Evolutionary conservation across 164 flowering plant genomes (phyloP).

Genomic region (Aristolochia contorta): DNA sequence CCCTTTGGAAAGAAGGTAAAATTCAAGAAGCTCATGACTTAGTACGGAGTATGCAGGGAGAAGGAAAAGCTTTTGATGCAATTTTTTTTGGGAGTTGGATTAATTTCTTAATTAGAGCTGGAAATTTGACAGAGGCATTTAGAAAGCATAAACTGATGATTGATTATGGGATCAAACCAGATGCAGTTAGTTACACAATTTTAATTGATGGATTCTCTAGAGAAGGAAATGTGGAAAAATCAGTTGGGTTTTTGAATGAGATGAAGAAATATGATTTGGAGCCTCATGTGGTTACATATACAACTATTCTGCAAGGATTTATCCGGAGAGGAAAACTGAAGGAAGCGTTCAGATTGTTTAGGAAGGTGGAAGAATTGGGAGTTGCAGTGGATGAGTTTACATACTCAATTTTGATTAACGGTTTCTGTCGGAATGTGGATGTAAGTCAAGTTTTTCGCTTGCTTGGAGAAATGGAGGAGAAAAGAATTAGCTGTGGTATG

Average conservation of each 20-base stretch:
- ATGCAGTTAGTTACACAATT: constrained; percentile 47
- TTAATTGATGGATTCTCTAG: constrained; percentile 66
- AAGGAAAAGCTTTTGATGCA: constrained; percentile 48
- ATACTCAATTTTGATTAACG: constrained; percentile 65
- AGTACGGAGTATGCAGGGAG: constrained; percentile 44
- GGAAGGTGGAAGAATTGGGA: constrained; percentile 36
- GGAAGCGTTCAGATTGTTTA: constrained; percentile 46
- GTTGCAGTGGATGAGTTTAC: constrained; percentile 49
- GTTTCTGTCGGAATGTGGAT: constrained; percentile 45
- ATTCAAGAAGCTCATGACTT: constrained; percentile 38
- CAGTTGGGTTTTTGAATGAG: constrained; percentile 49
- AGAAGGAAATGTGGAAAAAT: constrained; percentile 63
- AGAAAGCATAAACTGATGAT: constrained; percentile 39
- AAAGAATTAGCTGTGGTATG: constrained; percentile 35
- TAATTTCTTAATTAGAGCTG: constrained; percentile 42
- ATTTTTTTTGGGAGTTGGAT: constrained; percentile 71
- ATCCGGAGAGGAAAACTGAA: constrained; percentile 63
- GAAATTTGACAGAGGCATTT: constrained; percentile 37
- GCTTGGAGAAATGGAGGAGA: constrained; percentile 60
- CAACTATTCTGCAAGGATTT: constrained; percentile 52
- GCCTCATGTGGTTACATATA: constrained; percentile 64
- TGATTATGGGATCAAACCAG: constrained; percentile 39
- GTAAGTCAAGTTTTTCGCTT: constrained; percentile 41
- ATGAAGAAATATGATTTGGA: constrained; percentile 42
- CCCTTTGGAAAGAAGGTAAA: constrained; percentile 46